Evolutionary conservation across 768 basidiomycete genomes (phyloP).

Genomic region (Suillus cothurnatus): DNA sequence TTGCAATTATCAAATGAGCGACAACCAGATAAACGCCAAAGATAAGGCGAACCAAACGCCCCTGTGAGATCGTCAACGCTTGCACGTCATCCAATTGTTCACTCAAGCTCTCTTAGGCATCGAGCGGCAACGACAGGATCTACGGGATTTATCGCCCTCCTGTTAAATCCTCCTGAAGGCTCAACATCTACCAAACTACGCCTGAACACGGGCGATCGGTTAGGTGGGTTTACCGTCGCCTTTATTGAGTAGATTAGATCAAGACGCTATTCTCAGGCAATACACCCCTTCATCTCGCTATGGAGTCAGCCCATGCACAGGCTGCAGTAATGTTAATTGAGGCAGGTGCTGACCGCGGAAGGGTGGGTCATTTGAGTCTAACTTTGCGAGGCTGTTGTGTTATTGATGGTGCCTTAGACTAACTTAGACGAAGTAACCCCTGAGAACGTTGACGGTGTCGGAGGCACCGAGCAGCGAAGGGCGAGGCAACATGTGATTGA

Average conservation of each 20-base stretch:
- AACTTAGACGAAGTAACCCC: constrained; percentile 87
- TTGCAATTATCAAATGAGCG: constrained; percentile 32
- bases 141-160: constrained; percentile 80
- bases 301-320: constrained; percentile 95
- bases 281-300: constrained; percentile 94
- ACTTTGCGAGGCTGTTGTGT: not conserved
- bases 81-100: not conserved
- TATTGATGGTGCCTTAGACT: constrained; percentile 44
- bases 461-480: constrained; percentile 84
- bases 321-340: constrained; percentile 90
- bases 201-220: constrained; percentile 82
- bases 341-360: constrained; percentile 89
- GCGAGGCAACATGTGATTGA: constrained; percentile 77
- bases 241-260: not conserved
- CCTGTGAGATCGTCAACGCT: constrained; percentile 54
- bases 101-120: constrained; percentile 55
- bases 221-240: constrained; percentile 47
- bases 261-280: constrained; percentile 60
- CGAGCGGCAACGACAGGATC: constrained; percentile 97
- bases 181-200: constrained; percentile 63
- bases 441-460: constrained; percentile 88
- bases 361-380: constrained; percentile 52
- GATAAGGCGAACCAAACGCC: constrained; percentile 94
- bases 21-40: constrained; percentile 82
- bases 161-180: constrained; percentile 83